Conservation (phyloP, 2,329 filamentous ascomycete genomes). For the Hypoxylon sp. region DNA sequence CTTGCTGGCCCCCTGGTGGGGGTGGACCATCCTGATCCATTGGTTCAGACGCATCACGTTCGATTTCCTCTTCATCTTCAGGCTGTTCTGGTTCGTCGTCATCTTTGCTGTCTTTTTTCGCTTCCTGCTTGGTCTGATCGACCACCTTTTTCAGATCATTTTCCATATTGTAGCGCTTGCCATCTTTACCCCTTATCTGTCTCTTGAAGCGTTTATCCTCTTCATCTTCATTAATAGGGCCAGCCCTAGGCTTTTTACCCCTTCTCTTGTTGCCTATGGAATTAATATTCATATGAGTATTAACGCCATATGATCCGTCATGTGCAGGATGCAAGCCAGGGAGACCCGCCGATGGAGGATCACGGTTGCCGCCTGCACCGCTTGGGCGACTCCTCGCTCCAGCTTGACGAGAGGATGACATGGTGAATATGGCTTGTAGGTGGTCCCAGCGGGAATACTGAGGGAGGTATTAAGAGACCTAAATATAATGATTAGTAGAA, state of each 20-base stretch:
- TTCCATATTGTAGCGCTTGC: constrained; percentile 43
- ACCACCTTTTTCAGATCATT: constrained; percentile 40
- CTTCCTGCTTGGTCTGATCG: constrained; percentile 36
- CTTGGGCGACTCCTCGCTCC: constrained; percentile 29
- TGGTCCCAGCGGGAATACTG: not conserved
- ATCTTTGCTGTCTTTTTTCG: constrained; percentile 31
- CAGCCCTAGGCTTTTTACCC: constrained; percentile 36
- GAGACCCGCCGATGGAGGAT: constrained; percentile 43
- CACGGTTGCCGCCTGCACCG: constrained; percentile 17
- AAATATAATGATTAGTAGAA: not conserved
- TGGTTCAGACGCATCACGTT: not conserved
- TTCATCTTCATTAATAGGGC: constrained; percentile 44
- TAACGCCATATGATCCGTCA: constrained; percentile 54
- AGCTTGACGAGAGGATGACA: constrained; percentile 33
- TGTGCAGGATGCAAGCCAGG: constrained; percentile 50
- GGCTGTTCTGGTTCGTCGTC: constrained; percentile 8
- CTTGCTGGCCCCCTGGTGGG: not conserved
- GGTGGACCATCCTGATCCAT: not conserved
- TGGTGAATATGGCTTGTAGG: constrained; percentile 9
- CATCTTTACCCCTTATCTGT: constrained; percentile 22
- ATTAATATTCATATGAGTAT: constrained; percentile 49
- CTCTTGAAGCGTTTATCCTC: constrained; percentile 43
- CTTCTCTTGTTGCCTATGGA: constrained; percentile 35
- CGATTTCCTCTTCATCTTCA: not conserved
- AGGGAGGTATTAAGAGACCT: constrained; percentile 10